Base-by-base conservation (phyloP, 257 asterid species). In the Osmanthus fragrans region DNA sequence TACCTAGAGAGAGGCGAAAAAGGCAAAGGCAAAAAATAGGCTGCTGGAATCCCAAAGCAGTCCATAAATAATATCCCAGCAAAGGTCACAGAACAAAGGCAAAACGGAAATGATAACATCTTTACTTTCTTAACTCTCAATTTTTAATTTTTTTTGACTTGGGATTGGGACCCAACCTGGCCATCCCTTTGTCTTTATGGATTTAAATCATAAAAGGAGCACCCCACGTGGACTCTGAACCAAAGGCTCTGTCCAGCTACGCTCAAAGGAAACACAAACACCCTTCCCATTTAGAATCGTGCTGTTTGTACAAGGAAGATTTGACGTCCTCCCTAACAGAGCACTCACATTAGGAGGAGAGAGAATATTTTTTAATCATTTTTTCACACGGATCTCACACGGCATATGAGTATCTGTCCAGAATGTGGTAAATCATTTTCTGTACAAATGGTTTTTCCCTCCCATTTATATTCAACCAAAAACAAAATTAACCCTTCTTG, bases 171-270 rank as follows among this genome's bases (percentile, higher is more conserved):
- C 97, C 97, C 83, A 88, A 58, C 75, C 65, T 23, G 87, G 81
- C 80, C 5, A 42, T 85, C 74, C 89, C 85, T 78, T n/a, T 87
- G 89, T 82, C 90, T 87, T 87, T 85, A 81, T 85, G 89, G 89
- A 81, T 85, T 82, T 87, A 85, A 85, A 85, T 85, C 80, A 87
- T 87, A 83, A 80, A 87, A 87, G 79, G 86, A 81, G 87, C 86
- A 87, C 83, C 89, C 83, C 90, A 87, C 90, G 90, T 87, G 90
- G 89, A 87, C 72, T 85, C 97, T 90, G 97, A 92, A 90, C 94
- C 96, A 89, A 89, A 86, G 92, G 84, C 79, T 86, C 94, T 90
- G 93, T 89, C 92, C 92, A 87, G 86, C 89, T 89, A 86, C 92
- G 88, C 85, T 89, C 78, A 85, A 81, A 76, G 77, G 37, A 47